Base-by-base conservation (phyloP, 805 yeast species). In the Yamadazyma scolyti region DNA sequence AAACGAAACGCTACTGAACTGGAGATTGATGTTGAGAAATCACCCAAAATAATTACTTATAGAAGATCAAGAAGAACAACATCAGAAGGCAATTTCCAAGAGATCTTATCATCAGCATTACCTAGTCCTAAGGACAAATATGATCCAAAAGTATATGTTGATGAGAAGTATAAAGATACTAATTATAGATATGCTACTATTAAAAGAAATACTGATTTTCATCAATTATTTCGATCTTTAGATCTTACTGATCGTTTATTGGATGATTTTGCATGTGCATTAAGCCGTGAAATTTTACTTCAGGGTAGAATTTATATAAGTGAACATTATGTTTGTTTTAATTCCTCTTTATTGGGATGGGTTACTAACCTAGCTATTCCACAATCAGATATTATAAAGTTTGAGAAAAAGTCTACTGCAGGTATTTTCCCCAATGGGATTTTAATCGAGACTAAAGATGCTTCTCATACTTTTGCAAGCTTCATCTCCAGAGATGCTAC, bases 371-470 rank as follows among this genome's bases (percentile, higher is more conserved):
- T 89, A 22, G 73, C 82, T 3, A 71, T 93, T 12, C 78, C 86
- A 0, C 72, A 79, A 43, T 75, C 71, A 27, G 95, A 87, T 34
- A 75, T 93, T 16, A 65, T 71, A 8, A 65, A 72, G 17, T 75
- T 88, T 44, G 96, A 90, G 47, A 85, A 86, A 56, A 82, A 79
- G 36, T 71, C 79, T 12, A 87, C 96, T 0, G 96, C 86, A 5
- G 96, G 94, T 0, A 64, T 90, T 15, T 87, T 90, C 48, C 95
- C 95, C 14, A 90, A 90, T 52, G 97, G 95, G 3, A 86, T 90
- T 23, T 62, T 73, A 5, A 67, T 87, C 15, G 81, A 78, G 44
- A 82, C 93, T 0, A 65, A 60, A 21, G 73, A 67, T 56, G 73
- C 70, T 4, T 76, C 74, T 39, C 84, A 87, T 46, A 76, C 77